Evolutionary conservation across 768 basidiomycete species (phyloP).

Genomic region (Tricholoma hemisulphureum): DNA sequence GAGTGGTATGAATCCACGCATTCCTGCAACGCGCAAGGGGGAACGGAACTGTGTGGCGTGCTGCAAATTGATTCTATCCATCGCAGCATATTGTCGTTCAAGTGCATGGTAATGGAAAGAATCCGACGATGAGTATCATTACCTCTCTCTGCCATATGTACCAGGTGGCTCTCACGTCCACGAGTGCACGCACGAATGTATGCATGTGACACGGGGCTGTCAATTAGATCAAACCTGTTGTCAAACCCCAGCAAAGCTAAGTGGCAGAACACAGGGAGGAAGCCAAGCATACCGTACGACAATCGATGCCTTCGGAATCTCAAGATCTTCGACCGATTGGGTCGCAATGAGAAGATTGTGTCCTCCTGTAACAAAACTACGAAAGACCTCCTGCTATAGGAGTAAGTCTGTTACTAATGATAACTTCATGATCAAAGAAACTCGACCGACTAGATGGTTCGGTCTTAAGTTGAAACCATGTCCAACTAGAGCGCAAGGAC

Average conservation of each 20-base stretch:
- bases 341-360: constrained; percentile 66
- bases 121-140: constrained; percentile 55
- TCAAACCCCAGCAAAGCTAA: background rate
- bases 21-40: constrained; percentile 43
- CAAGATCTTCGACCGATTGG: constrained; percentile 58
- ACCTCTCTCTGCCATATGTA: constrained; percentile 63
- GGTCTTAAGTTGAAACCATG: constrained; percentile 31
- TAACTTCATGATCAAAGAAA: background rate
- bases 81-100: constrained; percentile 37
- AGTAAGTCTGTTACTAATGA: background rate
- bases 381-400: constrained; percentile 46
- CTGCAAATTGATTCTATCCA: constrained; percentile 52
- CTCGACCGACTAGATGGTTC: constrained; percentile 23
- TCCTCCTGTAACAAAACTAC: constrained; percentile 50
- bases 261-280: background rate
- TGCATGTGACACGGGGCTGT: constrained; percentile 61
- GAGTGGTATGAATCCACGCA: constrained; percentile 43
- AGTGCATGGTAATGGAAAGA: constrained; percentile 42
- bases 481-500: constrained; percentile 49
- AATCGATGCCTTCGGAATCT: constrained; percentile 53
- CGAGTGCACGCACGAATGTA: constrained; percentile 49
- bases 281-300: constrained; percentile 55
- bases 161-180: constrained; percentile 48
- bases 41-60: constrained; percentile 39
- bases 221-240: constrained; percentile 57